phyloP scores from a whole-genome alignment of 257 asterid genomes.

The Solanum paucissectum region DNA sequence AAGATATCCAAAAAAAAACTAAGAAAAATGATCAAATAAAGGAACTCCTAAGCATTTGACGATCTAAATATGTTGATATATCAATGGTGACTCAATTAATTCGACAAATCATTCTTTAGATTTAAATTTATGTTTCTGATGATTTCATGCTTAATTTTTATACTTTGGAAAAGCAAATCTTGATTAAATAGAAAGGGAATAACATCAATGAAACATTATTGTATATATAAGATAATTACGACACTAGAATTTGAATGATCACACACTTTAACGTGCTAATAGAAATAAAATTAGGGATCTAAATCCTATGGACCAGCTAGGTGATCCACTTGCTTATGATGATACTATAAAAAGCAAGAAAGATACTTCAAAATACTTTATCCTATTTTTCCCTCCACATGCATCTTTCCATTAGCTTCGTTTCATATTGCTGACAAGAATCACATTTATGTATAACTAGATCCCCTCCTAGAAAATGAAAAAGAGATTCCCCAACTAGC shows the following conservation, averaged over 20 bases:
- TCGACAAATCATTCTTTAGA: neutral
- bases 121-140: neutral
- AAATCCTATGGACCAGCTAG: constrained; percentile 38
- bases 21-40: neutral
- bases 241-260: neutral
- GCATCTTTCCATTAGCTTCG: neutral
- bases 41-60: neutral
- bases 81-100: neutral
- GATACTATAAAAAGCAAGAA: constrained; percentile 31
- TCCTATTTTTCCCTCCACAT: neutral
- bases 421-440: constrained; percentile 14
- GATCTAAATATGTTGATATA: neutral
- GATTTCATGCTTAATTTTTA: neutral
- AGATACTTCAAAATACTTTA: constrained; percentile 23
- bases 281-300: constrained; percentile 32
- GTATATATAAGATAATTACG: neutral
- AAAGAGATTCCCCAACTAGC: constrained; percentile 38
- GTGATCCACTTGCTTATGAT: constrained; percentile 34
- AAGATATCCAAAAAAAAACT: neutral
- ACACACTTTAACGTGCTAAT: neutral
- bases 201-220: neutral
- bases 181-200: neutral
- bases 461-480: neutral
- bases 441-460: constrained; percentile 11
- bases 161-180: neutral